Evolutionary conservation across 2,329 filamentous ascomycete species (phyloP), one percentile per base, ranked within the genome.

Genomic region (Gyromitra esculenta): DNA sequence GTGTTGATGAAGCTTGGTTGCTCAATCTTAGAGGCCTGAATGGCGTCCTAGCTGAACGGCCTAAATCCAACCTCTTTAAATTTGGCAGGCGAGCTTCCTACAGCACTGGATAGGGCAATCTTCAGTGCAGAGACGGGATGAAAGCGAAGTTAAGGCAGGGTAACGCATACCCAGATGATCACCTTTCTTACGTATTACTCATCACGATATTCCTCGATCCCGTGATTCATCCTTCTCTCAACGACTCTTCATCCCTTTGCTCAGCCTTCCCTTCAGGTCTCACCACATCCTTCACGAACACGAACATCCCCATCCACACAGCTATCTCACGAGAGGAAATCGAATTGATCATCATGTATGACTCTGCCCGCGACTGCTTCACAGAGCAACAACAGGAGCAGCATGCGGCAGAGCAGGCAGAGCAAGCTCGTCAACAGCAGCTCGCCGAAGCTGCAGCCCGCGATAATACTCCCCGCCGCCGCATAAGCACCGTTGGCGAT

Each of bases 281-380:
- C 43, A 25, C 43, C 35, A 57, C 18, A 60, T 1, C 54, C n/a
- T 39, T 31, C 15, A 35, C 64, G n/a, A 50, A 31, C n/a, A 48
- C 50, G n/a, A 54, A 48, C 5, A 9, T 9, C 52, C 5, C 5
- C 9, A 66, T 59, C 54, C 35, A 0, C 37, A 43, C 35, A 54
- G 5, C n/a, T 7, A 15, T 9, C n/a, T 1, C 7, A 60, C 41
- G 13, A 18, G 9, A 60, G 25, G 11, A 43, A 21, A 43, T 6
- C 15, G n/a, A 39, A 15, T 31, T 31, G 25, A 31, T 31, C n/a
- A 68, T 9, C 15, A 81, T 81, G 80, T 81, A 81, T 70, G 80
- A 81, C 67, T 77, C 80, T 15, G 80, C 80, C 15, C 72, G 80
- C 31, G 80, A 81, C 66, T 78, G 75, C 59, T 81, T 81, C 73